phyloP scores from a whole-genome alignment of 257 asterid species.

The Lavandula angustifolia region DNA sequence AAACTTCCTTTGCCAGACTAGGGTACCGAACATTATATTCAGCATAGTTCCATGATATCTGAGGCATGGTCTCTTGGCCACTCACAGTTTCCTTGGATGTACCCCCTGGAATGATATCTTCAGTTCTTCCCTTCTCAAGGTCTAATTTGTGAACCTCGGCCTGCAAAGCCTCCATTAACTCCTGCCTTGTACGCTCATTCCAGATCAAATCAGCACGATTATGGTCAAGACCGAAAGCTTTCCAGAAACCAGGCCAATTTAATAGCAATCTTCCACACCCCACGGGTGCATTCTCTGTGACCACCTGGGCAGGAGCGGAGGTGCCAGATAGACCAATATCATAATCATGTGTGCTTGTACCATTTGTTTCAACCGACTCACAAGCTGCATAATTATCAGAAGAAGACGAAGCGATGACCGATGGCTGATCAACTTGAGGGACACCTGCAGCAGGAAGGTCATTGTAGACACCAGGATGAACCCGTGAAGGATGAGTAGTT shows the following conservation, averaged over 20 bases:
- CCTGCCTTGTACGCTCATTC: slow-evolving; percentile 99
- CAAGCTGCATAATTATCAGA: slow-evolving; percentile 44
- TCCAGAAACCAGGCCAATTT: slow-evolving; percentile 98
- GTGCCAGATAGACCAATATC: slow-evolving; percentile 52
- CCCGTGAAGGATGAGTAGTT: slow-evolving; percentile 41
- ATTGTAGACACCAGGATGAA: slow-evolving; percentile 47
- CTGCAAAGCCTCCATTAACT: slow-evolving; percentile 85
- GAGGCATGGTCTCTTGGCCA: slow-evolving; percentile 70
- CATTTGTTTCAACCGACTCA: slow-evolving; percentile 54
- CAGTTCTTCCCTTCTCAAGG: slow-evolving; percentile 93
- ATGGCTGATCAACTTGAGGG: slow-evolving; percentile 49
- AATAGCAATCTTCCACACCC: slow-evolving; percentile 96
- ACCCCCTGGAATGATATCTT: slow-evolving; percentile 89
- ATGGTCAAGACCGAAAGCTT: slow-evolving; percentile 93
- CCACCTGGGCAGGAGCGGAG: slow-evolving; percentile 98
- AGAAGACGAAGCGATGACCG: slow-evolving; percentile 43
- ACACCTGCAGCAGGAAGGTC: slow-evolving; percentile 46
- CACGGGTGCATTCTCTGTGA: slow-evolving; percentile 76
- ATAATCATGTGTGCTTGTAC: slow-evolving; percentile 41
- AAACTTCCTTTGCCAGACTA: slow-evolving; percentile 96
- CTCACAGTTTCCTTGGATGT: slow-evolving; percentile 53
- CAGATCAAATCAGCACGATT: slow-evolving; percentile 97
- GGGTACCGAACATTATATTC: slow-evolving; percentile 93
- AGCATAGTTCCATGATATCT: slow-evolving; percentile 93
- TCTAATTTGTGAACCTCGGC: slow-evolving; percentile 96